Evolutionary conservation across 1,284 basidiomycete species (phyloP), one percentile per base, ranked within the genome.

Genomic region (Cystobasidium pallidum): DNA sequence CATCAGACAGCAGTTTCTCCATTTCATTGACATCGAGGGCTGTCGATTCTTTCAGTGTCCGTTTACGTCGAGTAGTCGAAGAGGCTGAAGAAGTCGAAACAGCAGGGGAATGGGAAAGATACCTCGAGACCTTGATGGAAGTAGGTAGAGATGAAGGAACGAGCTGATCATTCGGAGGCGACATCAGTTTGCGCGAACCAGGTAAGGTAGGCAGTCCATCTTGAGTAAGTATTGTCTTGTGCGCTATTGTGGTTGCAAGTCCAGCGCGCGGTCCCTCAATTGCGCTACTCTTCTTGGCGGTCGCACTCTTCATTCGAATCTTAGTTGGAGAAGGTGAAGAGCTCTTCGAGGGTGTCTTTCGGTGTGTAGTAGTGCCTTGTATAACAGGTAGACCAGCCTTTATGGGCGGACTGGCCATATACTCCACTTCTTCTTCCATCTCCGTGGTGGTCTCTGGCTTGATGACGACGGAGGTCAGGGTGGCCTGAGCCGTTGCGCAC

Each of bases 201-300:
- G 62, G 45, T 21, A 64, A 3, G n/a, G 43, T 21, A 51, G 62
- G 62, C 15, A 64, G 30, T 10, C 62, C 62, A 64, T 64, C 62
- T 4, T 51, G 32, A 34, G 30, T 64, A 36, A 64, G 62, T 61
- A 43, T 1, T 26, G 7, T 3, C n/a, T 17, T 6, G n/a, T n/a
- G 15, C 36, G 19, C 26, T 41, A 10, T 39, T 43, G 19, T 30
- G 8, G 36, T 39, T 36, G 55, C 43, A 15, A 39, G 45, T 26
- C 26, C 11, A 13, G 17, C 57, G 7, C 24, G 52, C 24, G 30
- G 3, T 7, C 36, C n/a, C 19, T 17, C n/a, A 21, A 49, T 3
- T 19, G 21, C 17, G 39, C 39, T 43, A 6, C 7, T 21, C 28
- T 64, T 64, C 62, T 51, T 64, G 2, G 62, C 45, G 24, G 45